Evolutionary conservation across 176 grass and related monocot genomes (phyloP).

Genomic region (Tillandsia fasciculata): DNA sequence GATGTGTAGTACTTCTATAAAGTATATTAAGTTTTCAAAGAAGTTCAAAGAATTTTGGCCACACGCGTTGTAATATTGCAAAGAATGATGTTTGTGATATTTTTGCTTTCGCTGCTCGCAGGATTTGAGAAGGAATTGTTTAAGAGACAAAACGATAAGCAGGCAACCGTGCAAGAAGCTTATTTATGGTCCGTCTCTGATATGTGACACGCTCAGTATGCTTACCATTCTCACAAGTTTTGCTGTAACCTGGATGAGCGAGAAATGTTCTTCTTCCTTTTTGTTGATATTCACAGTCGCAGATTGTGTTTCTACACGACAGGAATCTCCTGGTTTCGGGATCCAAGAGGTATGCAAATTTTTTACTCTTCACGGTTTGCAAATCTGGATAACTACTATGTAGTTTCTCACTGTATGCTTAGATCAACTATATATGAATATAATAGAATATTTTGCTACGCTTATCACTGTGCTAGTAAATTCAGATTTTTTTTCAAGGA

Average conservation of each 20-base stretch:
- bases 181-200: constrained; percentile 93
- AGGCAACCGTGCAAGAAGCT: constrained; percentile 61
- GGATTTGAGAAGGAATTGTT: constrained; percentile 82
- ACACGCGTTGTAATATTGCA: not conserved
- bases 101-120: constrained; percentile 17
- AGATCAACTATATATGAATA: no score
- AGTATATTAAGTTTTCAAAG: not conserved
- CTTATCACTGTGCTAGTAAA: no score
- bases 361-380: not conserved
- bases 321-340: not conserved
- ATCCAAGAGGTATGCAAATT: not conserved
- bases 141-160: constrained; percentile 82
- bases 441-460: no score
- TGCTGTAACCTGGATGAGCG: not conserved
- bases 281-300: not conserved
- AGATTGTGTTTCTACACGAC: not conserved
- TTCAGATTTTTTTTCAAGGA: no score
- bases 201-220: constrained; percentile 39
- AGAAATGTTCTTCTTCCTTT: not conserved
- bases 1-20: not conserved
- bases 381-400: no score
- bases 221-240: not conserved
- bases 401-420: no score
- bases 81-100: not conserved
- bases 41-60: not conserved